phyloP scores from a whole-genome alignment of 225 moss, liverwort and hornwort genomes.

The Marchantia paleacea region DNA sequence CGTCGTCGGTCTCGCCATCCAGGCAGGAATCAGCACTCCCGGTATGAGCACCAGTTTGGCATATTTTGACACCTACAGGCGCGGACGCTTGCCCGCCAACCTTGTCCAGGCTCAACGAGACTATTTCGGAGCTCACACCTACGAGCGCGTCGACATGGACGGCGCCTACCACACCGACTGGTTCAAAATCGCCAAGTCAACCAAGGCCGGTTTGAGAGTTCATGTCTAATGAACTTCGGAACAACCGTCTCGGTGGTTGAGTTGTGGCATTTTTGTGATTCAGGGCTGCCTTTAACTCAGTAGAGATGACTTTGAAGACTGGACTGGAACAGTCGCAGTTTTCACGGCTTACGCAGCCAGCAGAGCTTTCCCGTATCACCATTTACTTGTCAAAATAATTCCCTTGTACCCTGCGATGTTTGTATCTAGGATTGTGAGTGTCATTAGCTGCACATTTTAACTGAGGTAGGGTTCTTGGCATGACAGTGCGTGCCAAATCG shows the following conservation, averaged over 20 bases:
- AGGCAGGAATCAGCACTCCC: slow-evolving; percentile 76
- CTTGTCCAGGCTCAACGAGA: slow-evolving; percentile 89
- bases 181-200: slow-evolving; percentile 76
- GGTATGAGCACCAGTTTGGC: slow-evolving; percentile 84
- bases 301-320: slow-evolving; percentile 14
- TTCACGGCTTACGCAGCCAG: slow-evolving; percentile 17
- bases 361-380: slow-evolving; percentile 21
- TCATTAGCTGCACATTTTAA: slow-evolving; percentile 4
- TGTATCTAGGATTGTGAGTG: slow-evolving; percentile 18
- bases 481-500: slow-evolving; percentile 3
- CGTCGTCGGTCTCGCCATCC: slow-evolving; percentile 71
- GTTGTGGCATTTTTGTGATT: slow-evolving; percentile 44
- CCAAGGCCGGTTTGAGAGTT: slow-evolving; percentile 25
- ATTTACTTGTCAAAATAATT: slow-evolving; percentile 13
- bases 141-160: slow-evolving; percentile 64
- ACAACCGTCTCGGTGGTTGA: slow-evolving; percentile 10
- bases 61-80: slow-evolving; percentile 79
- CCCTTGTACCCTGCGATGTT: slow-evolving; percentile 7
- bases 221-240: slow-evolving; percentile 16
- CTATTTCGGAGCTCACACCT: slow-evolving; percentile 87
- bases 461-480: slow-evolving; percentile 13
- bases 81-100: slow-evolving; percentile 73
- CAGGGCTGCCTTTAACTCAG: slow-evolving; percentile 12
- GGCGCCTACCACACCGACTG: slow-evolving; percentile 70
- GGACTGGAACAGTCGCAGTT: slow-evolving; percentile 14